These are phyloP conservation scores for Globisporangium rhizosaccharum DNA, from an alignment of 352 stramenopile genomes.

Conservation along the genomic window DNA sequence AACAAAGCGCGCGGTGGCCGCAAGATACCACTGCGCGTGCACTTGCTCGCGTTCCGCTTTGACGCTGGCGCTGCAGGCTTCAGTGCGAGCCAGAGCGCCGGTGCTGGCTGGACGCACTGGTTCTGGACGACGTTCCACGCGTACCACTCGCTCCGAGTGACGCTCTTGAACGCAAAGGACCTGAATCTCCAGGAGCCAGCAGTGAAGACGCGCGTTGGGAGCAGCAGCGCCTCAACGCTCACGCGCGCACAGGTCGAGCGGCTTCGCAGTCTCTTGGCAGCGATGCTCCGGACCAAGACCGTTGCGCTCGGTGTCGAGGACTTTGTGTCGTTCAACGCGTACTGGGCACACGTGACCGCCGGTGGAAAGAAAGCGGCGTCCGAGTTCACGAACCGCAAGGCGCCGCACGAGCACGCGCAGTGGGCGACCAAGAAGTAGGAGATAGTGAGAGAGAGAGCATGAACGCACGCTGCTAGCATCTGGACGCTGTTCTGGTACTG, in stretches of 20 bases:
- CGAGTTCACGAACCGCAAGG: slow-evolving; percentile 79
- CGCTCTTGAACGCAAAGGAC: slow-evolving; percentile 54
- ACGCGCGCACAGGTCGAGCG: slow-evolving; percentile 53
- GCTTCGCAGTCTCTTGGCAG: slow-evolving; percentile 51
- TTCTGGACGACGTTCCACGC: slow-evolving; percentile 61
- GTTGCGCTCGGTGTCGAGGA: slow-evolving; percentile 64
- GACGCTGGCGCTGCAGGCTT: slow-evolving; percentile 48
- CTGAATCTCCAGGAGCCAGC: slow-evolving; percentile 45
- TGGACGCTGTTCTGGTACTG: not conserved
- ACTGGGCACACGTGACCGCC: slow-evolving; percentile 74
- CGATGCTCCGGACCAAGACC: slow-evolving; percentile 77
- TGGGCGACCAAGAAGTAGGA: slow-evolving; percentile 37
- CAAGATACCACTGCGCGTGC: slow-evolving; percentile 34
- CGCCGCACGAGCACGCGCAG: slow-evolving; percentile 80
- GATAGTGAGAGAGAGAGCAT: not conserved
- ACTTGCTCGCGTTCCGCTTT: slow-evolving; percentile 76
- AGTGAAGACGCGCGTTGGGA: slow-evolving; percentile 17
- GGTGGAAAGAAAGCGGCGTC: slow-evolving; percentile 61
- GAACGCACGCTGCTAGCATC: not conserved
- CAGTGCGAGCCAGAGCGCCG: slow-evolving; percentile 65
- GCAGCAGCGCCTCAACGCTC: slow-evolving; percentile 27
- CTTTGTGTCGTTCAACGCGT: slow-evolving; percentile 78
- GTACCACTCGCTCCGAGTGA: slow-evolving; percentile 66
- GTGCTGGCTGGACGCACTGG: slow-evolving; percentile 48
- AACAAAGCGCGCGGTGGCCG: slow-evolving; percentile 13